Base-by-base conservation (phyloP, 495 filamentous ascomycete genomes). In the Pyrenula massariospora region DNA sequence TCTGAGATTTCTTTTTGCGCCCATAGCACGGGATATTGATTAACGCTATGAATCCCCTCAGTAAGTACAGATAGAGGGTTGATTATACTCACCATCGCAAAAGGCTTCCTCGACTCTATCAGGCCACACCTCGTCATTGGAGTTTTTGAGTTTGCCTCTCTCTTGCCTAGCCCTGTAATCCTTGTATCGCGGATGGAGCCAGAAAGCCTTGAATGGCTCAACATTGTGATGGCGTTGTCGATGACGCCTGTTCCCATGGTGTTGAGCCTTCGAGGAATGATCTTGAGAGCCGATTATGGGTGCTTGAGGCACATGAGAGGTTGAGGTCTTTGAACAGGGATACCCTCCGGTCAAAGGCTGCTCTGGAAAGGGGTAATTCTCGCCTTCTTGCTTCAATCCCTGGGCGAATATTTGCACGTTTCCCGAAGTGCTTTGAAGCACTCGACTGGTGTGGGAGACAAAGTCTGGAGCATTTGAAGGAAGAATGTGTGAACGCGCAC, bases 21-120 rank as follows among this genome's bases (percentile, higher is more conserved):
- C 89, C 78, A 95, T 89, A 23, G 85, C 83, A 49, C 87, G 88
- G 60, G 88, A 88, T 55, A 84, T 77, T 56, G 91, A 42, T 78
- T 25, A 95, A 74, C 57, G 89, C 93, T 98, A 58, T 15, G 58
- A 23, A 25, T 48, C 42, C 5, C 31, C 59, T 59, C 22, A 62
- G 54, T 48, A n/a, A 57, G n/a, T 53, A 12, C 12, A 24, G 15
- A 3, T 22, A 55, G 31, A 10, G 10, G 22, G 24, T 24, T 59
- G 22, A 47, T 54, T 22, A 51, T 25, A 60, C 77, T 73, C 74
- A 96, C 93, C 92, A 70, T 89, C 86, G 64, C 93, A 84, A 64
- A 98, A 97, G 19, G 88, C 87, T 66, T 85, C 77, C 67, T 98
- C 93, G 15, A 96, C 69, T 59, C 84, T 72, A 59, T 91, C 84